phyloP scores from a whole-genome alignment of 2,329 filamentous ascomycete species.

The Talaromyces amestolkiae region DNA sequence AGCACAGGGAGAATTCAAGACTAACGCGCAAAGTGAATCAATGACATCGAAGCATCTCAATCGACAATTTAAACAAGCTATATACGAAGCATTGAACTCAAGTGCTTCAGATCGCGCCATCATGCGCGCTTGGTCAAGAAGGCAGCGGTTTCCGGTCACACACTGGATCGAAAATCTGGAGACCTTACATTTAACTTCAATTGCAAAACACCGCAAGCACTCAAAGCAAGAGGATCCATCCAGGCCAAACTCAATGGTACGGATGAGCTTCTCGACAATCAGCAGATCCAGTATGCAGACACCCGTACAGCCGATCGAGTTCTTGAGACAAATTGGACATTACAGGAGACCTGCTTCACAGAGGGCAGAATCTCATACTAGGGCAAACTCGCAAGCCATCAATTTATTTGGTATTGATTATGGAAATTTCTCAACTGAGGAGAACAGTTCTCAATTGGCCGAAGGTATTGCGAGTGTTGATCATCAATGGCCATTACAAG shows the following conservation, averaged over 20 bases:
- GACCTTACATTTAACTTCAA: slow-evolving; percentile 54
- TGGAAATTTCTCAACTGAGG: slow-evolving; percentile 11
- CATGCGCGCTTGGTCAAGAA: slow-evolving; percentile 60
- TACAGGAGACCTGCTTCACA: background rate
- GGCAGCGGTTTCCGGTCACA: slow-evolving; percentile 61
- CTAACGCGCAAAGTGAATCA: slow-evolving; percentile 43
- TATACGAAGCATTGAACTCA: slow-evolving; percentile 55
- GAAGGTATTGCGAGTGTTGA: slow-evolving; percentile 6
- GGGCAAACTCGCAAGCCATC: background rate
- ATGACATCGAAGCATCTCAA: slow-evolving; percentile 58
- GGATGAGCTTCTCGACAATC: slow-evolving; percentile 4
- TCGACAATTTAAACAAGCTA: slow-evolving; percentile 60
- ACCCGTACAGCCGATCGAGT: background rate
- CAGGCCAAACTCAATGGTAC: background rate
- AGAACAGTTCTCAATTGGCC: background rate
- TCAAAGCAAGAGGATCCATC: slow-evolving; percentile 23
- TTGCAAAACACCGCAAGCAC: slow-evolving; percentile 50
- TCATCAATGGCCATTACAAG: background rate
- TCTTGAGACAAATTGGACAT: background rate
- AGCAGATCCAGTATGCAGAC: slow-evolving; percentile 6
- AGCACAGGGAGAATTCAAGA: background rate
- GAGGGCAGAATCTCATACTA: background rate
- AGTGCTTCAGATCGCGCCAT: slow-evolving; percentile 51
- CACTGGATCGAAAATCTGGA: slow-evolving; percentile 62
- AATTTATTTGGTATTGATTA: slow-evolving; percentile 1